These are phyloP conservation scores for Diaporthe batatas DNA, from an alignment of 2,329 filamentous ascomycete species.

Conservation along the genomic window DNA sequence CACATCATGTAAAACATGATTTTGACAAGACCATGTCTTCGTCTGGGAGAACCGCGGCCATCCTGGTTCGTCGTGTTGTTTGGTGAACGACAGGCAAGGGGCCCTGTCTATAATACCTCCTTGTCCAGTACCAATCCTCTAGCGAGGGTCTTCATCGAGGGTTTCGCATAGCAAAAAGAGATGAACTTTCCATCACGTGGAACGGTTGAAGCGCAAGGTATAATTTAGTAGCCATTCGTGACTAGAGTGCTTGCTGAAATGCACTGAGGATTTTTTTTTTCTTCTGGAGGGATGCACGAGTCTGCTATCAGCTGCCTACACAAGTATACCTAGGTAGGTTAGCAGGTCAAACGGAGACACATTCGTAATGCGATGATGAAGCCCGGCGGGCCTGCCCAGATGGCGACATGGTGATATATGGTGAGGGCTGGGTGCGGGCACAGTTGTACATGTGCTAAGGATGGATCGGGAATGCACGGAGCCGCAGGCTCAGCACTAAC, in stretches of 20 bases:
- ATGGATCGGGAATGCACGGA: not conserved
- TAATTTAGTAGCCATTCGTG: not conserved
- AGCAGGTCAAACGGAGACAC: not conserved
- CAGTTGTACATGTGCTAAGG: not conserved
- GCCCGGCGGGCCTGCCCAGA: not conserved
- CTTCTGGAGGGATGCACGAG: not conserved
- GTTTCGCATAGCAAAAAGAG: not conserved
- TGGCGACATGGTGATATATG: not conserved
- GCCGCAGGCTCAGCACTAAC: not conserved
- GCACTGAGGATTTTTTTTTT: not conserved
- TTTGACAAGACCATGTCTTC: not conserved
- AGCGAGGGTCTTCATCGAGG: not conserved
- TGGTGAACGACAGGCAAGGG: not conserved
- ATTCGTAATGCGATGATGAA: conserved; percentile 5
- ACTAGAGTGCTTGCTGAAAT: not conserved
- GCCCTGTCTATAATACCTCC: not conserved
- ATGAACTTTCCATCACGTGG: not conserved
- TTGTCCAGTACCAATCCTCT: not conserved
- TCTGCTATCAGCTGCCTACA: not conserved
- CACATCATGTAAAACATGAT: not conserved
- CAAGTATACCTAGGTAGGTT: not conserved
- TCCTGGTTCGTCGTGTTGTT: not conserved
- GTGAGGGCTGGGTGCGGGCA: not conserved
- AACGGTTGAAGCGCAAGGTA: not conserved
- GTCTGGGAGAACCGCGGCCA: not conserved